phyloP scores from a whole-genome alignment of 176 grass and related monocot genomes.

The Puya raimondii region DNA sequence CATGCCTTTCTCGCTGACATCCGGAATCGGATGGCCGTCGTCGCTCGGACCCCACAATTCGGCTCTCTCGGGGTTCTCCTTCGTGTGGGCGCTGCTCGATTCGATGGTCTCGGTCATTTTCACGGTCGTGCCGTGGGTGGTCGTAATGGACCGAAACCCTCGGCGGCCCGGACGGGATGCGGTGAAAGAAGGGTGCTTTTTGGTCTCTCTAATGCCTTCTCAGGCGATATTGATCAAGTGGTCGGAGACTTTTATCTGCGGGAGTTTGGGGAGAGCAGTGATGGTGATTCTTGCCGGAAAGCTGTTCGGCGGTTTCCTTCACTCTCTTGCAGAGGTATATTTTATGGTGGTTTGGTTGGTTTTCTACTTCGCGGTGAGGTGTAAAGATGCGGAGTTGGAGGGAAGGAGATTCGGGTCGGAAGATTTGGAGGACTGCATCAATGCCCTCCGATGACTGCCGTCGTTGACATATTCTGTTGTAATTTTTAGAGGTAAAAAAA shows the following conservation, averaged over 20 bases:
- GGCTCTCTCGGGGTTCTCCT: conserved; percentile 52
- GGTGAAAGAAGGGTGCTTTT: conserved; percentile 82
- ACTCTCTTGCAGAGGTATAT: conserved; percentile 64
- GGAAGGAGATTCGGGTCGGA: conserved; percentile 58
- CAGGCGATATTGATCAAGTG: conserved; percentile 81
- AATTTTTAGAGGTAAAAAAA: no score
- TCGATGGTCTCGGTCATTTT: conserved; percentile 63
- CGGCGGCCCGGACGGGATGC: conserved; percentile 51
- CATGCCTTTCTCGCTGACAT: conserved; percentile 67
- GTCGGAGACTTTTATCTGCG: conserved; percentile 68
- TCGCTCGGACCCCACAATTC: conserved; percentile 33
- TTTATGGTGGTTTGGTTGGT: conserved; percentile 91
- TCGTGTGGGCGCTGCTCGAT: conserved; percentile 73
- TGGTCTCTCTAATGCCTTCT: conserved; percentile 60
- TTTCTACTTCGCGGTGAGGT: conserved; percentile 69
- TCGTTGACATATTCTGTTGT: conserved; percentile 17
- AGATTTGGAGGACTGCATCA: conserved; percentile 71
- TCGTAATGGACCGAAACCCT: conserved; percentile 68
- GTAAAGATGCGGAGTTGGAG: conserved; percentile 46
- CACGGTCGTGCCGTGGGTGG: conserved; percentile 85
- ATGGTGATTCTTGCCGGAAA: conserved; percentile 56
- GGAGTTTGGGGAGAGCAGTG: conserved; percentile 49
- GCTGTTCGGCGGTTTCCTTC: conserved; percentile 51
- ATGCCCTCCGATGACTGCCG: conserved; percentile 34
- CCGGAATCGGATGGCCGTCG: conserved; percentile 39